Conservation (phyloP, 352 stramenopile species). For the Phytophthora multivora region DNA sequence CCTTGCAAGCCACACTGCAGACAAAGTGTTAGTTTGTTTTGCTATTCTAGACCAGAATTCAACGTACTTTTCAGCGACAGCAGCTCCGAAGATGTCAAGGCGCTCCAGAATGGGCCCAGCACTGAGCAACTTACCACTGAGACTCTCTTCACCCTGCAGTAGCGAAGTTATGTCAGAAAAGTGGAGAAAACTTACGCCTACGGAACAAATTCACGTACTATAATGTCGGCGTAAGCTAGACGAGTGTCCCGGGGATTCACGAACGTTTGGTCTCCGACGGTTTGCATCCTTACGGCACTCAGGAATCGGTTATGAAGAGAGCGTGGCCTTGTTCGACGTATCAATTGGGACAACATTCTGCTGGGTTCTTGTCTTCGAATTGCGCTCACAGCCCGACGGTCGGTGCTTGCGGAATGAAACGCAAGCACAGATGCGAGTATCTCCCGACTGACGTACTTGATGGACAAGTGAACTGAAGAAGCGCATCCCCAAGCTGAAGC, state of each 20-base stretch:
- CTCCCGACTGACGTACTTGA: constrained; percentile 3
- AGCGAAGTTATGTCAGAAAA: no score
- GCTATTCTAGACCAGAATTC: constrained; percentile 32
- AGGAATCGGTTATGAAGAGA: constrained; percentile 25
- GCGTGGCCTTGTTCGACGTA: constrained; percentile 10
- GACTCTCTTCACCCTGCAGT: constrained; percentile 40
- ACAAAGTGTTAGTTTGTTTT: not conserved
- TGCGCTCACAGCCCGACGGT: not conserved
- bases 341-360: constrained; percentile 16
- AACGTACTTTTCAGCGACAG: constrained; percentile 19
- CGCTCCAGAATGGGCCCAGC: constrained; percentile 47
- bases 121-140: constrained; percentile 35
- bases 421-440: not conserved
- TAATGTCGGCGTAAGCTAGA: constrained; percentile 64
- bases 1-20: constrained; percentile 3
- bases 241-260: constrained; percentile 60
- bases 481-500: constrained; percentile 3
- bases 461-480: constrained; percentile 4
- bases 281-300: constrained; percentile 38
- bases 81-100: constrained; percentile 34
- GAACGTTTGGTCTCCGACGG: constrained; percentile 34
- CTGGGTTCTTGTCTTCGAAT: not conserved
- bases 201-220: constrained; percentile 34
- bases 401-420: not conserved
- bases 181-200: no score